Base-by-base conservation (phyloP, 257 asterid species). In the Solanum ossicruentum region DNA sequence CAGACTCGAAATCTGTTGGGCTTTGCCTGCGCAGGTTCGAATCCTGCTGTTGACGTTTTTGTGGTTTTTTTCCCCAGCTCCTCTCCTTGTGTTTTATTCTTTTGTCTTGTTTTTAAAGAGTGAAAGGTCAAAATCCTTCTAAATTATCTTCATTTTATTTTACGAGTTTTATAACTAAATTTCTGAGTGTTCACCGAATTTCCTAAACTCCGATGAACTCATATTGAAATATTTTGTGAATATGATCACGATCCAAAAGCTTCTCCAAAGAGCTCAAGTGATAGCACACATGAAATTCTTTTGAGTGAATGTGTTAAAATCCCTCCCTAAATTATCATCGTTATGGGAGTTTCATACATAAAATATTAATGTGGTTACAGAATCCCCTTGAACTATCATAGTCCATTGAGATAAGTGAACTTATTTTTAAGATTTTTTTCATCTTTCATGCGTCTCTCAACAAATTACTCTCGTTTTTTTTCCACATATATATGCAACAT, bases 1-100 rank as follows among this genome's bases (percentile, higher is more conserved):
- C 80, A 71, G 80, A 71, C 80, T 72, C 80, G 80, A 72, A 72
- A 72, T 72, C 80, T 72, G 80, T 72, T 72, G 80, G 80, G 80
- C 80, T 45, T 43, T 72, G 80, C 80, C 80, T 72, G 80, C 56
- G 80, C 80, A 43, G 57, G 80, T 72, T 72, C 80, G 57, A 45
- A 72, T 72, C 80, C 80, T 72, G 80, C 56, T 72, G 80, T 72
- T 45, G 80, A 72, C 80, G 80, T 2, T 10, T 1, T 10, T 41
- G 36, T 69, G 0, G 4, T 39, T 69, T 39, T 1, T 10, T 26
- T 12, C 12, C 13, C 13, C 32, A 41, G 20, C 32, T 69, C 39
- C 39, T 36, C 41, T 36, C 41, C 15, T 43, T 20, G 12, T 41
- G 55, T n/a, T 71, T 20, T 43, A 0, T 43, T 43, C 54, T 69